These are phyloP conservation scores for Bonia amplexicaulis DNA, from an alignment of 176 grass and related monocot genomes.

Conservation along the genomic window DNA sequence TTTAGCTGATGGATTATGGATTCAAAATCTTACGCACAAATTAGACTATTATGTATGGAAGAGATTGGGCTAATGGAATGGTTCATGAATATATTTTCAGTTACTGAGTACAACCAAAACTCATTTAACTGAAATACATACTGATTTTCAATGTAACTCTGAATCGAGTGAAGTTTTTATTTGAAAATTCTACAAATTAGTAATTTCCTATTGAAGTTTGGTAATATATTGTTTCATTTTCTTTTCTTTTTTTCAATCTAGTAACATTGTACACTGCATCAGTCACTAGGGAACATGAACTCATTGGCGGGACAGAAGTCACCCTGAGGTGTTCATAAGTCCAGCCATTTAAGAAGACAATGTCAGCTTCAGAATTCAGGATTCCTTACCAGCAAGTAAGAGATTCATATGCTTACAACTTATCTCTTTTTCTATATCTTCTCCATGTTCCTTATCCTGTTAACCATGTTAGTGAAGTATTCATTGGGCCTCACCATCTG, in stretches of 20 bases:
- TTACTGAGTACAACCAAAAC: not conserved
- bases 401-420: constrained; percentile 14
- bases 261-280: constrained; percentile 13
- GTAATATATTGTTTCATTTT: constrained; percentile 5
- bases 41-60: not conserved
- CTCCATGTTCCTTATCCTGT: not conserved
- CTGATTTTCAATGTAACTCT: not conserved
- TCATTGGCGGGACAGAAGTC: constrained; percentile 3
- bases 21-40: not conserved
- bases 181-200: not conserved
- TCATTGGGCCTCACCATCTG: not conserved
- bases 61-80: not conserved
- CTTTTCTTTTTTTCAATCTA: not conserved
- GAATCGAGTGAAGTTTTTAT: not conserved
- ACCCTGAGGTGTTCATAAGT: constrained; percentile 14
- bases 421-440: constrained; percentile 2
- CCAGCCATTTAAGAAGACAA: constrained; percentile 30
- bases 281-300: not conserved
- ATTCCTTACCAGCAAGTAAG: constrained; percentile 62
- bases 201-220: constrained; percentile 1
- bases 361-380: constrained; percentile 58
- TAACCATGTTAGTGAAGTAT: not conserved
- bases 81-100: not conserved
- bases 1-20: not conserved
- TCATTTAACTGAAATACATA: not conserved